A percentile compares a stretch with the other conserved stretches of the same genome.
These are phyloP conservation scores for Plectranthus barbatus DNA, from an alignment of 257 asterid species.

Conservation along the genomic window DNA sequence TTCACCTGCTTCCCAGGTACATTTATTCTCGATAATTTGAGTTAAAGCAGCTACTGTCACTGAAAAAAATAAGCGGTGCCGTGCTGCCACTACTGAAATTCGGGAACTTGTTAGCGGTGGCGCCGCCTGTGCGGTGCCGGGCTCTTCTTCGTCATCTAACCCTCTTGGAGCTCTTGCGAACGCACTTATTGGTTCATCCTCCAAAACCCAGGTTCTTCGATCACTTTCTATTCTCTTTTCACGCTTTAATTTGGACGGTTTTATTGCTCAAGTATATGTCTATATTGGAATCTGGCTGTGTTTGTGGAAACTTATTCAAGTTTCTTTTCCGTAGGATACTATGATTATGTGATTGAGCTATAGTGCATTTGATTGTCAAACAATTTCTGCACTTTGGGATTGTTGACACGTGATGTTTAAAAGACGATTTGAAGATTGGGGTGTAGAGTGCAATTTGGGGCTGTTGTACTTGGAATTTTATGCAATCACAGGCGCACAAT, in stretches of 20 bases:
- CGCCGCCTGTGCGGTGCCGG: slow-evolving; percentile 82
- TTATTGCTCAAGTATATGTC: too few relatives aligned
- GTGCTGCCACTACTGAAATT: slow-evolving; percentile 58
- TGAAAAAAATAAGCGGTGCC: slow-evolving; percentile 11
- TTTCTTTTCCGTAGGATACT: too few relatives aligned
- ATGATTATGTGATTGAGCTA: not conserved
- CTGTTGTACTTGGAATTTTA: not conserved
- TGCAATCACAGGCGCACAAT: not conserved
- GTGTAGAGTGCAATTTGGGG: not conserved
- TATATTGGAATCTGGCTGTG: too few relatives aligned
- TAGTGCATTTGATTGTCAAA: not conserved
- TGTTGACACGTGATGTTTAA: not conserved
- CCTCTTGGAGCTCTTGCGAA: slow-evolving; percentile 90
- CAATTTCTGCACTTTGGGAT: not conserved
- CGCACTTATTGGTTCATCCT: slow-evolving; percentile 82
- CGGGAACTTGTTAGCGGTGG: slow-evolving; percentile 86
- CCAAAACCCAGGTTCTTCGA: slow-evolving; percentile 72
- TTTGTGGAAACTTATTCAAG: too few relatives aligned
- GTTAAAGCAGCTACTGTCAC: too few relatives aligned
- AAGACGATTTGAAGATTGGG: not conserved
- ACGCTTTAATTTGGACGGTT: not conserved
- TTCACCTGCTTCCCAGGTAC: not conserved
- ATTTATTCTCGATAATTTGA: not conserved
- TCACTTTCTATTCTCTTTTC: not conserved
- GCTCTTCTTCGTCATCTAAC: slow-evolving; percentile 81